Evolutionary conservation across 2,329 filamentous ascomycete genomes (phyloP).

Genomic region (Akanthomyces muscarius): DNA sequence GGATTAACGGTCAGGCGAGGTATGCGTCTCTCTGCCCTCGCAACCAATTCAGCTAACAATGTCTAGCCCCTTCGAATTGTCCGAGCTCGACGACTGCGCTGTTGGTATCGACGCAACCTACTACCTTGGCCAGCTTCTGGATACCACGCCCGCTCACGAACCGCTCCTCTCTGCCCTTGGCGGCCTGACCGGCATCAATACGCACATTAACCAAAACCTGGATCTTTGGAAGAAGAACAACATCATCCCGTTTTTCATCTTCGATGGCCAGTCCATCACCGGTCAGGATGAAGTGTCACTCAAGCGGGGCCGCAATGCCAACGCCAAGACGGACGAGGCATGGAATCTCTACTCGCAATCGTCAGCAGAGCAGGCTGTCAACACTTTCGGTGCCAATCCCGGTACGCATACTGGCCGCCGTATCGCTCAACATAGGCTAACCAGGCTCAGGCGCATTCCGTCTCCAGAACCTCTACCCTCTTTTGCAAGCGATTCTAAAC

Average conservation of each 20-base stretch:
- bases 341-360: slow-evolving; percentile 85
- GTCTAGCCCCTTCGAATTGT: slow-evolving; percentile 55
- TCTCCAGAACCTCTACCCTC: slow-evolving; percentile 68
- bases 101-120: slow-evolving; percentile 87
- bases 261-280: slow-evolving; percentile 79
- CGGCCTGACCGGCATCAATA: slow-evolving; percentile 75
- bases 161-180: slow-evolving; percentile 87
- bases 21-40: slow-evolving; percentile 18
- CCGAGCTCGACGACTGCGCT: slow-evolving; percentile 67
- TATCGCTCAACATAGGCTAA: not conserved
- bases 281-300: slow-evolving; percentile 69
- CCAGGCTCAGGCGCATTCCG: slow-evolving; percentile 60
- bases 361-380: slow-evolving; percentile 74
- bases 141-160: slow-evolving; percentile 68
- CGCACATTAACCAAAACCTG: slow-evolving; percentile 72
- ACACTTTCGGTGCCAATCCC: slow-evolving; percentile 74
- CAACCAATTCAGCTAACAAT: slow-evolving; percentile 17
- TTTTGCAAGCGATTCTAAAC: slow-evolving; percentile 70
- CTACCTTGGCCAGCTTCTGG: slow-evolving; percentile 77
- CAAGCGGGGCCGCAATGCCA: slow-evolving; percentile 60
- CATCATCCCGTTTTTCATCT: slow-evolving; percentile 82
- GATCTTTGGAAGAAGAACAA: slow-evolving; percentile 64
- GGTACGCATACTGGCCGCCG: slow-evolving; percentile 48
- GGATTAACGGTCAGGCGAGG: slow-evolving; percentile 35
- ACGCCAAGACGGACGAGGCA: slow-evolving; percentile 68